Conservation (phyloP, 768 basidiomycete species). For the Termitomyces sp. region DNA sequence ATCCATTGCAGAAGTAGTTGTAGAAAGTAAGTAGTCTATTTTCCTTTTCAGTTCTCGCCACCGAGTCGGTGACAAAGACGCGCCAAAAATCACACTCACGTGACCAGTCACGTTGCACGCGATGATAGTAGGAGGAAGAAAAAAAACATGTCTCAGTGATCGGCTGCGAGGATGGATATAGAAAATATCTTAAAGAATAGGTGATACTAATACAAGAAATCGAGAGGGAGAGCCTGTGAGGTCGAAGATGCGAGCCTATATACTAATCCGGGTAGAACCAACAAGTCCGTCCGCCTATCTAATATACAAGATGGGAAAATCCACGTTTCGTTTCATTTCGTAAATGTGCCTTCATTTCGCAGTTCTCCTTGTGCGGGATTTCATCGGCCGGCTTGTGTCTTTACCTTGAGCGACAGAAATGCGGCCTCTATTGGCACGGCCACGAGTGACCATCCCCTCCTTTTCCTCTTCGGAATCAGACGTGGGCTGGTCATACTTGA, state of each 20-base stretch:
- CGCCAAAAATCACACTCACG: constrained; percentile 20
- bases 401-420: not conserved
- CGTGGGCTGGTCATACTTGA: constrained; percentile 11
- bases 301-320: constrained; percentile 7
- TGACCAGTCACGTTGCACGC: constrained; percentile 18
- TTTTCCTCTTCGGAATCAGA: constrained; percentile 13
- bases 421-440: constrained; percentile 22
- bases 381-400: constrained; percentile 1
- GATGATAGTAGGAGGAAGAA: not conserved
- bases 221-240: not conserved
- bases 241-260: not conserved
- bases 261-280: not conserved
- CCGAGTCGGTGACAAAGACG: constrained; percentile 2
- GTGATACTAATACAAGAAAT: constrained; percentile 6
- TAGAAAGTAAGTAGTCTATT: not conserved
- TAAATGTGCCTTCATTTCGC: constrained; percentile 4
- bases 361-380: constrained; percentile 8
- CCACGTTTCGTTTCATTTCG: not conserved
- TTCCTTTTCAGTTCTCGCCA: not conserved
- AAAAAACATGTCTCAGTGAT: constrained; percentile 1
- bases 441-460: constrained; percentile 33
- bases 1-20: not conserved
- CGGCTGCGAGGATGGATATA: not conserved
- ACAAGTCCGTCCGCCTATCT: constrained; percentile 1
- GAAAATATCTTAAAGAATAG: not conserved